Evolutionary conservation across 768 basidiomycete genomes (phyloP), one percentile per base, ranked within the genome.

Genomic region (Wakefieldia striispora): DNA sequence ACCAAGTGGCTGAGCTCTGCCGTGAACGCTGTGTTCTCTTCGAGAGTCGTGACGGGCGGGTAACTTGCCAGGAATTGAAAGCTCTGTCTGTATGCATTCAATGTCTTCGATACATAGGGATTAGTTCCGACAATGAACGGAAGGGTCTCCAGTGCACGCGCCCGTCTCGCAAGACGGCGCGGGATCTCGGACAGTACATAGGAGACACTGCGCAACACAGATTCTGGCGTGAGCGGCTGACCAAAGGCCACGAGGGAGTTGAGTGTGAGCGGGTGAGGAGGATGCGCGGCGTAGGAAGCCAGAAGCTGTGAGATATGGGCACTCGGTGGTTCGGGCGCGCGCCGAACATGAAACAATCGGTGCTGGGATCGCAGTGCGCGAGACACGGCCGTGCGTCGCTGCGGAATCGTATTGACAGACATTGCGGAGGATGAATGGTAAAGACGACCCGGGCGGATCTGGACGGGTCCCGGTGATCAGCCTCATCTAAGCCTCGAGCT

Each of bases 61-160:
- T 88, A 81, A 19, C 75, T 83, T 16, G 86, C 83, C 33, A 91
- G 73, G 62, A 79, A 80, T 43, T 76, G 70, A 61, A 92, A 90
- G 65, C 85, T 85, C 40, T 81, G 75, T 57, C 79, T 74, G 69
- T 89, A 86, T 6, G 84, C 75, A 47, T 82, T 71, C 51, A 91
- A 73, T 12, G 82, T 82, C 49, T 79, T 81, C 4, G 86, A 76
- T n/a, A 93, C 79, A 67, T 88, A 90, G 13, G 91, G 91, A 65
- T 93, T 93, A 44, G 87, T 91, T 19, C 89, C 91, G 42, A 92
- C 91, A 34, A 93, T 93, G 69, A 87, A 93, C 1, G 91, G 91
- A 27, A 93, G 76, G 1, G 76, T 70, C 62, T 92, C 88, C 43
- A 93, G 73, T 19, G 83, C 83, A 27, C 80, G 80, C 38, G 89